phyloP scores from a whole-genome alignment of 2,329 filamentous ascomycete species.

The Bipolaris zeicola region DNA sequence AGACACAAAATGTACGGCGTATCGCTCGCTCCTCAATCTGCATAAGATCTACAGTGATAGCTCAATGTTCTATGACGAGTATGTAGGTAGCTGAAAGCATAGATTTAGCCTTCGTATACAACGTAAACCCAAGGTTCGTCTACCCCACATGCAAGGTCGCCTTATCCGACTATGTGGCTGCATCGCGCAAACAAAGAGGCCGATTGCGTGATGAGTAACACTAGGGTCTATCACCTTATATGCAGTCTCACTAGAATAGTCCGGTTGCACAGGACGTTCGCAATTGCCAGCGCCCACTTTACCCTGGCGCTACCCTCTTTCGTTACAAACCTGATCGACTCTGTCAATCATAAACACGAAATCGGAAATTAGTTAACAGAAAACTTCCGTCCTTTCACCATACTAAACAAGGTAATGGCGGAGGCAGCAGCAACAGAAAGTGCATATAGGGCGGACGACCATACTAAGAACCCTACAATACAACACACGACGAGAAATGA shows the following conservation, averaged over 20 bases:
- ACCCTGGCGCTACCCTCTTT: too few species aligned
- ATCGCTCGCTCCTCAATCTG: not conserved
- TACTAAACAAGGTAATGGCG: not conserved
- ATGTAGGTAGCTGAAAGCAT: too few species aligned
- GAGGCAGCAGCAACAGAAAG: constrained; percentile 7
- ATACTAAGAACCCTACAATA: constrained; percentile 10
- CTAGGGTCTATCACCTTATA: not conserved
- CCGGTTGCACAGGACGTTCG: not conserved
- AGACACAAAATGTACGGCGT: not conserved
- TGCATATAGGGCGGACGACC: not conserved
- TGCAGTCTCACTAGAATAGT: constrained; percentile 2
- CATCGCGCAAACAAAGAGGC: constrained; percentile 18
- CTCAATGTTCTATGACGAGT: not conserved
- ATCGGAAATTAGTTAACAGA: too few species aligned
- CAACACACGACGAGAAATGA: constrained; percentile 22
- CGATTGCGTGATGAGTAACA: constrained; percentile 17
- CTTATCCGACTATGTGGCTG: not conserved
- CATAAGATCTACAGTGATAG: not conserved
- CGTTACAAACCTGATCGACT: too few species aligned
- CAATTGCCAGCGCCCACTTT: too few species aligned
- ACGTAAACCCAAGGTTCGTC: not conserved
- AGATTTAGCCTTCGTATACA: too few species aligned
- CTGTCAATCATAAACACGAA: too few species aligned
- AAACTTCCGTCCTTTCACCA: not conserved
- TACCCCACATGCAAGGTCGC: constrained; percentile 1